Conservation (phyloP, 2,329 filamentous ascomycete genomes). For the Ophiostoma fasciatum region DNA sequence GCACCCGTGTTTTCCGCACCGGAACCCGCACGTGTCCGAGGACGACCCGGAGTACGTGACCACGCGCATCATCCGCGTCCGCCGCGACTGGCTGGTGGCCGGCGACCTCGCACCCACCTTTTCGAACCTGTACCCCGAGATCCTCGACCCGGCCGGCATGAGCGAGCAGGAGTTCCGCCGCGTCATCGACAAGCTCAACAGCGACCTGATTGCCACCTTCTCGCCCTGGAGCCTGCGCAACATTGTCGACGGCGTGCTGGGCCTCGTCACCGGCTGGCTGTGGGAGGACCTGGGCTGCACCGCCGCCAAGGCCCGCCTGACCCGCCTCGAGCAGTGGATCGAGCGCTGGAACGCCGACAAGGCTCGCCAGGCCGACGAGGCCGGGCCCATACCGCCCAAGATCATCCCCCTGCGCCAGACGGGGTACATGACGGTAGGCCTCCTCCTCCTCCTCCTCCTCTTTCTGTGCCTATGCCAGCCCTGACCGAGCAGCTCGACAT, state of each 20-base stretch:
- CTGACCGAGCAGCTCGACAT: constrained; percentile 12
- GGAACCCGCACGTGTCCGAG: constrained; percentile 78
- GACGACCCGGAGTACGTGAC: constrained; percentile 57
- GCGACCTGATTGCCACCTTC: constrained; percentile 61
- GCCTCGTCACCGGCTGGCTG: constrained; percentile 76
- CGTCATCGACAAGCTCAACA: constrained; percentile 70
- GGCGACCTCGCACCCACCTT: constrained; percentile 89
- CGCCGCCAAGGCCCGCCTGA: constrained; percentile 56
- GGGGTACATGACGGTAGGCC: constrained; percentile 14
- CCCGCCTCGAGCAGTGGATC: constrained; percentile 62
- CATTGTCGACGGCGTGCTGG: constrained; percentile 63
- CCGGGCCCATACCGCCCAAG: constrained; percentile 11
- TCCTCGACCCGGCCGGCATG: constrained; percentile 70
- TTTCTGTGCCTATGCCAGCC: background rate
- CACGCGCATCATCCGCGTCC: constrained; percentile 83
- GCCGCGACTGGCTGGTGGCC: constrained; percentile 77
- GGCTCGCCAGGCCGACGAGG: constrained; percentile 22
- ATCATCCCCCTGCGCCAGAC: constrained; percentile 14
- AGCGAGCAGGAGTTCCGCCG: constrained; percentile 75
- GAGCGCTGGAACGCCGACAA: constrained; percentile 72
- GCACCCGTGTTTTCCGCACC: constrained; percentile 87
- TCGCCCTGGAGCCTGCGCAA: constrained; percentile 65
- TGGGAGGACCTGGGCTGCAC: constrained; percentile 84
- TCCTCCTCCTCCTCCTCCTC: background rate
- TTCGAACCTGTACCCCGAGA: constrained; percentile 91